phyloP scores from a whole-genome alignment of 2,329 filamentous ascomycete genomes.

The Nannizzia gypsea region DNA sequence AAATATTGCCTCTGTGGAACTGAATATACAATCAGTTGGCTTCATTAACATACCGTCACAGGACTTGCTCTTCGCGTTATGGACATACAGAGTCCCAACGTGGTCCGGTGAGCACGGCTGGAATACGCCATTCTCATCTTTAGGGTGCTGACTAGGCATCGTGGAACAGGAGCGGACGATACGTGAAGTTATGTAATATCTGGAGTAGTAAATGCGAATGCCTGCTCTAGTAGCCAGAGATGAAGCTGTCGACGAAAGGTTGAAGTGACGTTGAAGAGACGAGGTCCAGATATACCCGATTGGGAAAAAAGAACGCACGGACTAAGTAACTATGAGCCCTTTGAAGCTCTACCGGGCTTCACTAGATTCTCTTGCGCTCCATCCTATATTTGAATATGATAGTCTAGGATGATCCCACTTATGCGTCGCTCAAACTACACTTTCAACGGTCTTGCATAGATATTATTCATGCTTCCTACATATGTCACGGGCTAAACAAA shows the following conservation, averaged over 20 bases:
- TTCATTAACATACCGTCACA: background rate
- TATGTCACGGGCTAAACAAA: too few species aligned
- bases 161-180: background rate
- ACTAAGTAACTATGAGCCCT: background rate
- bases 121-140: background rate
- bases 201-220: background rate
- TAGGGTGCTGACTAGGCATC: background rate
- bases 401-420: too few species aligned
- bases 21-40: background rate
- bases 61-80: background rate
- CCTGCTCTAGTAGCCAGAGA: background rate
- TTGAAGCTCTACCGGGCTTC: background rate
- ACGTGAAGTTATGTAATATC: background rate
- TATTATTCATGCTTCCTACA: too few species aligned
- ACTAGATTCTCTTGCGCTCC: too few species aligned
- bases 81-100: slow-evolving; percentile 12
- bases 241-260: background rate
- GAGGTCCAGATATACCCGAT: background rate
- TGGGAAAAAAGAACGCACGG: background rate
- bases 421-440: too few species aligned
- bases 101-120: background rate
- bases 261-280: background rate
- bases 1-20: background rate
- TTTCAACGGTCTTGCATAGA: too few species aligned
- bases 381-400: too few species aligned